Percentiles rank a stretch among this genome's conserved stretches.
These are phyloP conservation scores for Torrubiellomyces zombiae DNA, from an alignment of 2,329 filamentous ascomycete genomes.

Conservation along the genomic window DNA sequence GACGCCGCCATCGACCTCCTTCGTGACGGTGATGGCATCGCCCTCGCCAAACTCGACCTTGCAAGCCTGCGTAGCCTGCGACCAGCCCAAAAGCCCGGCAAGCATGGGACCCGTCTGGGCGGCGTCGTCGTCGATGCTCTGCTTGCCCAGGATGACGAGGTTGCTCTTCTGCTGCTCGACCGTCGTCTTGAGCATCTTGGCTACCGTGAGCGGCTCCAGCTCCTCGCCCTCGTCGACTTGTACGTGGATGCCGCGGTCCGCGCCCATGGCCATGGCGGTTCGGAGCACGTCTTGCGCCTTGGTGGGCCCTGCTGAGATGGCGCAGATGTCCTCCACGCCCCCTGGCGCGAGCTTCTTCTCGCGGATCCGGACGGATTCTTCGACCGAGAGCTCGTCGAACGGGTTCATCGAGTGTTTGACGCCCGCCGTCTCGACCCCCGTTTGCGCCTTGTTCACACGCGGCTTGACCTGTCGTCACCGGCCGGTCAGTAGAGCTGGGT, in stretches of 20 bases:
- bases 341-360: conserved; percentile 59
- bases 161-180: conserved; percentile 78
- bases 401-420: conserved; percentile 99
- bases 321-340: conserved; percentile 81
- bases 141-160: conserved; percentile 86
- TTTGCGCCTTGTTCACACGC: conserved; percentile 55
- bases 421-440: conserved; percentile 76
- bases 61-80: conserved; percentile 85
- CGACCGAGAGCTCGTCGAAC: conserved; percentile 95
- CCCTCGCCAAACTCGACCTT: conserved; percentile 61
- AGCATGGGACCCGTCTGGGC: conserved; percentile 97
- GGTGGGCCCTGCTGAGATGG: conserved; percentile 71
- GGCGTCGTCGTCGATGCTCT: conserved; percentile 94
- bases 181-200: conserved; percentile 70
- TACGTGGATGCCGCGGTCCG: conserved; percentile 80
- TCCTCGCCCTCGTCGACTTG: conserved; percentile 60
- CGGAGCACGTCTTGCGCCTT: conserved; percentile 82
- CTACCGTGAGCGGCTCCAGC: conserved; percentile 78
- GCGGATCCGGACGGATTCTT: conserved; percentile 88
- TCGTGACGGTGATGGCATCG: conserved; percentile 58
- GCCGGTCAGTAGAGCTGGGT: conserved; percentile 1
- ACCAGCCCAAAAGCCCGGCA: conserved; percentile 78
- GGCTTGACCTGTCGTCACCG: conserved; percentile 41
- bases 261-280: conserved; percentile 97
- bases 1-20: conserved; percentile 88